phyloP scores from a whole-genome alignment of 331 rosid species.

The Quercus phellos region DNA sequence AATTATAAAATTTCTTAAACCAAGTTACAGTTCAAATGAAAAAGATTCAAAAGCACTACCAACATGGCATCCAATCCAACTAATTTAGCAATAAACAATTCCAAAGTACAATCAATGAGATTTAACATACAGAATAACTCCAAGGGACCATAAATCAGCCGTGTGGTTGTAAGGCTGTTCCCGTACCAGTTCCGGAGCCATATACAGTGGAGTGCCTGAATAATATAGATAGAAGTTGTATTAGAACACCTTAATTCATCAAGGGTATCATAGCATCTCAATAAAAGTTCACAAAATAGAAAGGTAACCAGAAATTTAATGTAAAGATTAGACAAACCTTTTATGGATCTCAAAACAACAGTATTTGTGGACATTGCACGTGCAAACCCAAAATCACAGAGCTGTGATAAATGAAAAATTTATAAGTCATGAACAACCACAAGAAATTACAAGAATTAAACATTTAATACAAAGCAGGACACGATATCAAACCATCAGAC shows the following conservation, averaged over 20 bases:
- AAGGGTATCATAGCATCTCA: not conserved
- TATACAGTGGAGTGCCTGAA: conserved; percentile 91
- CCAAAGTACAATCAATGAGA: conserved; percentile 23
- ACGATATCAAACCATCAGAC: not conserved
- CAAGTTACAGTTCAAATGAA: conserved; percentile 7
- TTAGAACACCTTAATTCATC: not conserved
- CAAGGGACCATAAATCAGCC: conserved; percentile 98
- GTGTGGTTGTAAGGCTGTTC: conserved; percentile 97
- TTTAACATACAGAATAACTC: conserved; percentile 78
- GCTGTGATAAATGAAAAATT: conserved; percentile 46
- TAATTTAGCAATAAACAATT: conserved; percentile 7
- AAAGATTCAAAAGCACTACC: conserved; percentile 1
- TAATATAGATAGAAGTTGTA: conserved; percentile 6
- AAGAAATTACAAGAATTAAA: not conserved
- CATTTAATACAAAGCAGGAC: not conserved
- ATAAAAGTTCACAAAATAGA: conserved; percentile 5
- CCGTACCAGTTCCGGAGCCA: conserved; percentile 98
- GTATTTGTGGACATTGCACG: conserved; percentile 99
- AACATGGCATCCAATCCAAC: conserved; percentile 12
- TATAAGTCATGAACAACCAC: conserved; percentile 9
- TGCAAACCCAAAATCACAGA: conserved; percentile 99
- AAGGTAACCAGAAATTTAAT: conserved; percentile 6
- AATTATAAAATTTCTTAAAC: conserved; percentile 1
- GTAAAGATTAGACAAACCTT: conserved; percentile 54
- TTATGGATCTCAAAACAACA: conserved; percentile 92